Evolutionary conservation across 768 basidiomycete species (phyloP), one percentile per base, ranked within the genome.

Genomic region (Leccinum longicurvipes): DNA sequence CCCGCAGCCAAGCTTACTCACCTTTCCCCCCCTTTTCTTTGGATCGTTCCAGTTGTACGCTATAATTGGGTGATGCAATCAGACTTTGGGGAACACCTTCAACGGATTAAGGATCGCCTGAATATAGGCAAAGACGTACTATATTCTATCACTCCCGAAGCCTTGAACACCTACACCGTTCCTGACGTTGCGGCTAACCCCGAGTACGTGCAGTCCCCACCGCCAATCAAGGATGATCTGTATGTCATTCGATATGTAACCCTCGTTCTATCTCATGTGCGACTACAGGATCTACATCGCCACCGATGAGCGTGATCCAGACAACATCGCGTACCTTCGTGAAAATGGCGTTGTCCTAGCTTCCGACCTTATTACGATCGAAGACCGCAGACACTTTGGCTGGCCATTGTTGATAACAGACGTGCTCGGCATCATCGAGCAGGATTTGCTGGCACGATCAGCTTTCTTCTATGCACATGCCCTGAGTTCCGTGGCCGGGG

Each of bases 401-500:
- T 79, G 78, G 78, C 68, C 72, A 9, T 42, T 79, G 47, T 54
- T 79, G 53, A 46, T 79, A 55, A 75, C 75, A 54, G 78, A 79
- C 52, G 70, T 79, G 10, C 67, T 74, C 15, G 76, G 72, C 8
- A 58, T 79, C 19, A 70, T 79, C 31, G 77, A 79, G 59, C 78
- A 79, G 64, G 71, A 71, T 19, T 59, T 79, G 51, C 60, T 78
- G n/a, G 64, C 68, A 7, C 69, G 69, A 23, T 60, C 64, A 5
- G 63, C 64, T 9, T 78, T 68, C 63, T 79, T 78, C 57, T 78
- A 78, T 12, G 78, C 72, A 15, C 76, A 77, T 56, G 74, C 68
- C 0, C 64, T 77, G 59, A 76, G 74, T 51, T 77, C 75, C 6
- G 69, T 77, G 21, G 77, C 67, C 2, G 76, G 76, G 5, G 76